These are phyloP conservation scores for Apiospora pterosperma DNA, from an alignment of 2,329 filamentous ascomycete genomes.

Conservation along the genomic window DNA sequence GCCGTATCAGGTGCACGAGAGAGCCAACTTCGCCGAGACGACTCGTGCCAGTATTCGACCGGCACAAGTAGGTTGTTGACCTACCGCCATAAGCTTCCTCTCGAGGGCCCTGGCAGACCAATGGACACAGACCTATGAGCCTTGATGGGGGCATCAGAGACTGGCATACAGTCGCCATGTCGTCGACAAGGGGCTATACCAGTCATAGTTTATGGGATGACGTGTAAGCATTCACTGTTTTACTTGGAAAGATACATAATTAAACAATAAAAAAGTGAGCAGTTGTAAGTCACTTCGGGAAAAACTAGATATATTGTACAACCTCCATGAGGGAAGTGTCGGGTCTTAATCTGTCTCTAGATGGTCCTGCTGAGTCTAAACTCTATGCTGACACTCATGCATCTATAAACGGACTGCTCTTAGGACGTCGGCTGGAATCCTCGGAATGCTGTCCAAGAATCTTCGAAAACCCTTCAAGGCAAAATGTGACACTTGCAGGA, in stretches of 20 bases:
- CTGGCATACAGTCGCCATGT: too few relatives aligned
- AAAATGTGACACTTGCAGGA: conserved; percentile 21
- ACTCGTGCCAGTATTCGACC: too few relatives aligned
- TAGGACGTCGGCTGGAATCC: conserved; percentile 13
- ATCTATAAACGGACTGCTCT: conserved; percentile 13
- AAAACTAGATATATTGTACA: conserved; percentile 30
- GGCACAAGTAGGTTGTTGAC: too few relatives aligned
- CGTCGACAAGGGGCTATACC: too few relatives aligned
- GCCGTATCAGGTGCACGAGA: too few relatives aligned
- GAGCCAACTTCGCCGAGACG: too few relatives aligned
- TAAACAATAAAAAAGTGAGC: background rate
- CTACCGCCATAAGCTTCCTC: too few relatives aligned
- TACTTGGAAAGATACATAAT: background rate
- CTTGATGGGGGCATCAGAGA: too few relatives aligned
- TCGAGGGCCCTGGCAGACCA: too few relatives aligned
- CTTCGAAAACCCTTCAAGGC: conserved; percentile 8
- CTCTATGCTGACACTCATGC: conserved; percentile 15
- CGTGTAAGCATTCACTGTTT: too few relatives aligned
- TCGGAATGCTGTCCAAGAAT: conserved; percentile 14
- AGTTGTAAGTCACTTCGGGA: background rate
- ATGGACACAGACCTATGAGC: too few relatives aligned
- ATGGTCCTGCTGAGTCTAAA: conserved; percentile 20
- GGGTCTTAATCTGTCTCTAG: conserved; percentile 22
- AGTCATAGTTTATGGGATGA: too few relatives aligned
- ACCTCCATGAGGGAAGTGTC: conserved; percentile 21